These are phyloP conservation scores for Russula griseocarnosa DNA, from an alignment of 768 basidiomycete genomes.

Conservation along the genomic window DNA sequence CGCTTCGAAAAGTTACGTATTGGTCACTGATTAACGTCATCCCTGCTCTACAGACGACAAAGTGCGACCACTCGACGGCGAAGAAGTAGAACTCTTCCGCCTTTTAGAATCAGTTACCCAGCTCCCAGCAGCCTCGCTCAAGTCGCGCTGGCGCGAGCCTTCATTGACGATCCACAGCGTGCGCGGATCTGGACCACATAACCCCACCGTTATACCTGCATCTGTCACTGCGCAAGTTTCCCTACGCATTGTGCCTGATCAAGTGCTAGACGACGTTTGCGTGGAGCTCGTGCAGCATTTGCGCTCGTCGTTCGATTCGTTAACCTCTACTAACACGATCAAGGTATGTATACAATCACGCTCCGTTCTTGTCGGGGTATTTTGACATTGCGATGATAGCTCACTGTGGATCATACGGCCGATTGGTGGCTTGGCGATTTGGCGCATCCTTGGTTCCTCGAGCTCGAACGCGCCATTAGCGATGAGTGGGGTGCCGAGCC, in stretches of 20 bases:
- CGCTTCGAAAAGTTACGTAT: not conserved
- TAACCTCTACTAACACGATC: slow-evolving; percentile 68
- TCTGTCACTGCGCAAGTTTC: slow-evolving; percentile 82
- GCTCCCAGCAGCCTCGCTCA: slow-evolving; percentile 61
- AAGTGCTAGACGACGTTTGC: slow-evolving; percentile 69
- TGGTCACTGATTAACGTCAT: not conserved
- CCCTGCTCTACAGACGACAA: slow-evolving; percentile 52
- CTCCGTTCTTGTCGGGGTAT: not conserved
- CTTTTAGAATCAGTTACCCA: slow-evolving; percentile 66
- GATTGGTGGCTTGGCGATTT: slow-evolving; percentile 97
- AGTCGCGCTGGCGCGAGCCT: slow-evolving; percentile 84
- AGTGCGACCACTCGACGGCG: slow-evolving; percentile 63
- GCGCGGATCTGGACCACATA: slow-evolving; percentile 74
- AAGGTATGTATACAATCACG: slow-evolving; percentile 44
- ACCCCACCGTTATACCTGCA: slow-evolving; percentile 85
- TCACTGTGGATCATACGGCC: slow-evolving; percentile 75
- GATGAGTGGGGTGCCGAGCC: slow-evolving; percentile 88
- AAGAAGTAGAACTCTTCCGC: slow-evolving; percentile 66
- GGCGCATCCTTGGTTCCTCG: slow-evolving; percentile 80
- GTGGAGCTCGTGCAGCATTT: slow-evolving; percentile 58
- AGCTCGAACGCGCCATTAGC: slow-evolving; percentile 74
- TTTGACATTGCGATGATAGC: slow-evolving; percentile 42
- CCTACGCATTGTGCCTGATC: slow-evolving; percentile 92
- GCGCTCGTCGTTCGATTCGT: slow-evolving; percentile 48
- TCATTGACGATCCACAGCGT: slow-evolving; percentile 86